Evolutionary conservation across 768 basidiomycete genomes (phyloP).

Genomic region (Erythrobasidium yunnanense): DNA sequence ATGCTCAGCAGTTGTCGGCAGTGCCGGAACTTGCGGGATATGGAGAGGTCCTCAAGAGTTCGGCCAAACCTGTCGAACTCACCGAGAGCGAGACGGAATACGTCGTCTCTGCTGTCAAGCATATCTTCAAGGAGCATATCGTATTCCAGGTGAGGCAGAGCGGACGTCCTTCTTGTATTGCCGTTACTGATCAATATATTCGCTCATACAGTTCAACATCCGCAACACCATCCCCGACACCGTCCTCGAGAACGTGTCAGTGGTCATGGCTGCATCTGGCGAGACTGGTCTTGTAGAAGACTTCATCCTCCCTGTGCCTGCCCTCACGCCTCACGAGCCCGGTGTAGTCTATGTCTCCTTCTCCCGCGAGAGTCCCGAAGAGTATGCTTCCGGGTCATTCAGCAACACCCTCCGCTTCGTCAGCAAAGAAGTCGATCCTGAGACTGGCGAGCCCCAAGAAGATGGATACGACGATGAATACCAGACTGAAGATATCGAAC

Average conservation of each 20-base stretch:
- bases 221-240: slow-evolving; percentile 94
- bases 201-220: slow-evolving; percentile 67
- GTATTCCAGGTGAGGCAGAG: slow-evolving; percentile 74
- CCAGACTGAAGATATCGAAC: slow-evolving; percentile 87
- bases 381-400: slow-evolving; percentile 75
- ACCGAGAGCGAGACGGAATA: slow-evolving; percentile 98
- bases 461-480: slow-evolving; percentile 99
- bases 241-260: slow-evolving; percentile 82
- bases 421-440: slow-evolving; percentile 93
- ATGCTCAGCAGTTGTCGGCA: slow-evolving; percentile 69
- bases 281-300: slow-evolving; percentile 75
- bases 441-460: slow-evolving; percentile 82
- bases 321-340: slow-evolving; percentile 62
- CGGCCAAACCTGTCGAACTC: slow-evolving; percentile 61
- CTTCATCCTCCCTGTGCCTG: slow-evolving; percentile 76
- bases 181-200: background rate
- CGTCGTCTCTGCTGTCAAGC: slow-evolving; percentile 90
- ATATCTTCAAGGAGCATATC: slow-evolving; percentile 85
- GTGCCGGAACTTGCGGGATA: slow-evolving; percentile 77
- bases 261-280: slow-evolving; percentile 75
- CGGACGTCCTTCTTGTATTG: background rate
- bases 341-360: slow-evolving; percentile 86
- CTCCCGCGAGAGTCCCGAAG: slow-evolving; percentile 64
- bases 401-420: slow-evolving; percentile 82
- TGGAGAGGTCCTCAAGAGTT: slow-evolving; percentile 79